Evolutionary conservation across 306 rosid genomes (phyloP), one percentile per base, ranked within the genome.

Genomic region (Abrus pulchellus): DNA sequence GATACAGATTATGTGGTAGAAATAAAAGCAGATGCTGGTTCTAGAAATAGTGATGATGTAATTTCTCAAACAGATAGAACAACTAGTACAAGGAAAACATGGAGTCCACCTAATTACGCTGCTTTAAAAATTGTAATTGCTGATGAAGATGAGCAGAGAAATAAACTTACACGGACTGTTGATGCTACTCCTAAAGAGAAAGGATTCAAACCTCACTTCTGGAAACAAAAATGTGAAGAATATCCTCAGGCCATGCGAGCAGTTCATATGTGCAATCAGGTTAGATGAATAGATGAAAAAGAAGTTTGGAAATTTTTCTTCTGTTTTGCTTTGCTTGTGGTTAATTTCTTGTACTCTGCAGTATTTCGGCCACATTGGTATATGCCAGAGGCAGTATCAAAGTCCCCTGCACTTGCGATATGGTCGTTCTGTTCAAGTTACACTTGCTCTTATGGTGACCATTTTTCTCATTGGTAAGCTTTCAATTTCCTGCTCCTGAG

Each of bases 131-230:
- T 95, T 48, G 88, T 86, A 41, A 83, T 95, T 71, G 78, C 98
- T 44, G 89, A 91, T 69, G 91, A 93, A 66, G 88, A 83, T 74
- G 93, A 85, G 67, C 83, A 76, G 82, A 80, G 78, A 80, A 84
- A 81, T 84, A 72, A 81, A 50, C 56, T 40, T 55, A 47, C 52
- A 65, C 66, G 69, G 34, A 36, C 75, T 8, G 57, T 83, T 64
- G 92, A 91, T 76, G 87, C 84, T 78, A 87, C 95, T 29, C 97
- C 98, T 38, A 95, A 95, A 90, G 99, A 85, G 68, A 91, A 86
- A 81, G 96, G 96, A 13, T 87, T 83, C 78, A 93, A 82, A 87
- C 81, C 87, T 56, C 68, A 82, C 80, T 87, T 89, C 60, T 88
- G 97, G 98, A 93, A 84, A 84, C 93, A 87, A 87, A 87, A 76